These are phyloP conservation scores for Leccinum subrobustum DNA, from an alignment of 1,284 basidiomycete species.

Conservation along the genomic window DNA sequence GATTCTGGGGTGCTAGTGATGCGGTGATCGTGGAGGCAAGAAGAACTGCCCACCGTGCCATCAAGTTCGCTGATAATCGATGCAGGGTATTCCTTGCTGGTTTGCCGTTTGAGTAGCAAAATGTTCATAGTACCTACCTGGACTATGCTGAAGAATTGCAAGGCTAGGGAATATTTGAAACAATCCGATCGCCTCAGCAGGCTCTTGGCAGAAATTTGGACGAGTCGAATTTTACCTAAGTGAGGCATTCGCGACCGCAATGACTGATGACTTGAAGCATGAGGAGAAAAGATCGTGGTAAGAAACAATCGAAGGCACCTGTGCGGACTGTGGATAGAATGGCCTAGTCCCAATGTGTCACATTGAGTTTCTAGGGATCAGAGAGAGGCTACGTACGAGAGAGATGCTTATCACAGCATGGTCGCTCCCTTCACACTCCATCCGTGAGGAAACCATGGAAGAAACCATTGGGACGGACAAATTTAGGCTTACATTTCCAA, in stretches of 20 bases:
- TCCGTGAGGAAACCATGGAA: background rate
- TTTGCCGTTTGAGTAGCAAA: conserved; percentile 9
- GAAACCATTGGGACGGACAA: background rate
- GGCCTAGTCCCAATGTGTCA: background rate
- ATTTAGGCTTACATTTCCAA: conserved; percentile 8
- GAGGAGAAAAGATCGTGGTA: background rate
- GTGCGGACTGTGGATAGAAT: background rate
- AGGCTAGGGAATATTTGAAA: background rate
- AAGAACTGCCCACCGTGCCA: no score
- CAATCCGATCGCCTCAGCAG: background rate
- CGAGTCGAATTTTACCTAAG: background rate
- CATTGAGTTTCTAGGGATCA: no score
- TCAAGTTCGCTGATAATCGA: no score
- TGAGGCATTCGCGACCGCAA: conserved; percentile 3
- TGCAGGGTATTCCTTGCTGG: no score
- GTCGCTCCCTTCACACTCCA: conserved; percentile 2
- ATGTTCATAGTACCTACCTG: background rate
- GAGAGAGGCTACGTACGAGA: conserved; percentile 6
- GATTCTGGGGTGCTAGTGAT: no score
- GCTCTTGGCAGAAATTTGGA: background rate
- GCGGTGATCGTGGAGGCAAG: no score
- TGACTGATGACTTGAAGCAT: background rate
- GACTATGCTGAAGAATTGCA: conserved; percentile 1
- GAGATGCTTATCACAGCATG: conserved; percentile 1
- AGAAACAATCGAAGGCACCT: background rate